Evolutionary conservation across 805 yeast species (phyloP), one percentile per base, ranked within the genome.

Genomic region (Saturnispora sekii): DNA sequence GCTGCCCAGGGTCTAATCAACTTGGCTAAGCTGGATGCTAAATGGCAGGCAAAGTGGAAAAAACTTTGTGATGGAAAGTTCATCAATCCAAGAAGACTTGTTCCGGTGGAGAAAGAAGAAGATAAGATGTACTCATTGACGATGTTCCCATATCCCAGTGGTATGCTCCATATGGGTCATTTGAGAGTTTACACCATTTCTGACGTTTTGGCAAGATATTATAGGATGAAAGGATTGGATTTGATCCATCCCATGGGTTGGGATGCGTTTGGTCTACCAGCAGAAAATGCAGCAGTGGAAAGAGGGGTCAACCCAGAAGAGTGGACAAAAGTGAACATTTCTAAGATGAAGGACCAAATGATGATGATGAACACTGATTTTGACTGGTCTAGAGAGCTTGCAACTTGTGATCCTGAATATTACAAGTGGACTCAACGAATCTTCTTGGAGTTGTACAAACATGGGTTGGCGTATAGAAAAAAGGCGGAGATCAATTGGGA

Each of bases 181-280:
- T 70, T 89, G 37, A 69, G 98, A 43, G 98, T 93, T 0, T 93
- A 85, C 62, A 84, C 96, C 1, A 87, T 93, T 29, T 79, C 89
- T 53, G 98, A 93, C 61, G 82, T 79, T 2, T 59, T 93, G 34
- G 74, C 95, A 1, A 68, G 97, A 51, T 90, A 75, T 61, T 75
- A 85, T 51, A 69, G 93, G 51, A 72, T 85, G 64, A 75, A 73
- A 41, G 96, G 96, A 1, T 74, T 71, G 53, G 66, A 79, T 33
- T 96, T 90, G 11, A 69, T 90, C 2, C 96, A 93, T 59, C 97
- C 97, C 0, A 89, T 93, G 95, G 98, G 98, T 0, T 93, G 97
- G 97, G 98, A 93, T 68, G 95, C 97, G 0, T 93, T 93, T 70
- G 98, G 98, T 1, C 68, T 93, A 26, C 98, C 98, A 0, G 98